phyloP scores from a whole-genome alignment of 331 rosid genomes.

The Quercus tomentella region DNA sequence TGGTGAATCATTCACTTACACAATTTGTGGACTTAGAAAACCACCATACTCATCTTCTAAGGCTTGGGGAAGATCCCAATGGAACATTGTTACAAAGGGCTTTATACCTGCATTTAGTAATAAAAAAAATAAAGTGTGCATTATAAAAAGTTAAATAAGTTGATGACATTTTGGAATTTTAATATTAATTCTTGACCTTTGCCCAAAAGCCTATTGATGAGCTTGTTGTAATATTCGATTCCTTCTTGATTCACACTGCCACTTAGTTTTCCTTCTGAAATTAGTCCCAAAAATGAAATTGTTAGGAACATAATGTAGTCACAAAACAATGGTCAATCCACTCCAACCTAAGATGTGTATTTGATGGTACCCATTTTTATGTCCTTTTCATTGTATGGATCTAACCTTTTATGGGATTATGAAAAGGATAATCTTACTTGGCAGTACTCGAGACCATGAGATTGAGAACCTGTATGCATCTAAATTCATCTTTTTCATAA shows the following conservation, averaged over 20 bases:
- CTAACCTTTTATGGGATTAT: not conserved
- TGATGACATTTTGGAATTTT: not conserved
- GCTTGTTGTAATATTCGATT: constrained; percentile 24
- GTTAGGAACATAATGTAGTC: not conserved
- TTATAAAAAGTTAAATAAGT: not conserved
- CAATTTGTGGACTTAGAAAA: not conserved
- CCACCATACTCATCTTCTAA: not conserved
- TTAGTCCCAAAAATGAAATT: not conserved
- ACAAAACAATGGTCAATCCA: not conserved
- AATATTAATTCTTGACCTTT: constrained; percentile 10
- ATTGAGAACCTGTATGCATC: constrained; percentile 34
- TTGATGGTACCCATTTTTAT: not conserved
- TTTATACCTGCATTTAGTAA: not conserved
- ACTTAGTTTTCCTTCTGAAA: constrained; percentile 34
- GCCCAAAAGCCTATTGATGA: constrained; percentile 29
- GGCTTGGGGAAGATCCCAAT: not conserved
- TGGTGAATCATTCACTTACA: not conserved
- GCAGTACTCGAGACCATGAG: constrained; percentile 29
- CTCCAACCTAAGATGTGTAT: not conserved
- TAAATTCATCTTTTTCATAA: constrained; percentile 19
- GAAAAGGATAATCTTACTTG: constrained; percentile 4
- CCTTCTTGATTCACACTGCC: constrained; percentile 28
- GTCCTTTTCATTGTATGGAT: too few species aligned
- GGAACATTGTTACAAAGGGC: constrained; percentile 4
- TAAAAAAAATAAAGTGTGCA: not conserved